Evolutionary conservation across 495 filamentous ascomycete genomes (phyloP).

Genomic region (Xylaria venustula): DNA sequence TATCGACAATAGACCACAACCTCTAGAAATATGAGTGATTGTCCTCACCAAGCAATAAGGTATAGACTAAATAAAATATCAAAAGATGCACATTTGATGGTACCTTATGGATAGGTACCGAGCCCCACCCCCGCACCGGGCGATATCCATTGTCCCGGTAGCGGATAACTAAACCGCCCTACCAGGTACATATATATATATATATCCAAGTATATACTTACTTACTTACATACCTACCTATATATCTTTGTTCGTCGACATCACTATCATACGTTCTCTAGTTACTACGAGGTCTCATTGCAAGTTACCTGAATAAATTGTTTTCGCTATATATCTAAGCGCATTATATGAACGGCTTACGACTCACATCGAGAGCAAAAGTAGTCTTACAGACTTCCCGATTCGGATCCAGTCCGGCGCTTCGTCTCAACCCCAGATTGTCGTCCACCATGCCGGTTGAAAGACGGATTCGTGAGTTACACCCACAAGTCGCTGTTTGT

Average conservation of each 20-base stretch:
- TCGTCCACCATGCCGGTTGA: conserved; percentile 30
- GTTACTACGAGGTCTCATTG: background rate
- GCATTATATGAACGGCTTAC: background rate
- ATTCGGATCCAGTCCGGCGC: background rate
- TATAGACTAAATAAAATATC: no score
- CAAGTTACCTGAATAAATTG: background rate
- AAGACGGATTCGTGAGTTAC: conserved; percentile 40
- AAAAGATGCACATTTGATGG: no score
- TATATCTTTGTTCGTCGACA: background rate
- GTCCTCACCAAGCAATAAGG: no score
- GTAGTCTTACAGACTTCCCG: background rate
- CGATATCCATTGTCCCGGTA: conserved; percentile 3
- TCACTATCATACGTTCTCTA: background rate
- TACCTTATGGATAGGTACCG: no score
- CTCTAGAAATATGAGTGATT: no score
- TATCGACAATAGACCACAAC: no score
- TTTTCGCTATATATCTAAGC: background rate
- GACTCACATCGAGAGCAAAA: background rate
- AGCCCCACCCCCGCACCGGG: conserved; percentile 1
- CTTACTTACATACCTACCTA: background rate
- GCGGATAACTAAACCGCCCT: background rate
- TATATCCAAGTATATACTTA: background rate
- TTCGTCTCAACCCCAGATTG: conserved; percentile 6
- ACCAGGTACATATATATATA: no score
- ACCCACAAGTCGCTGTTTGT: background rate